Percentiles rank a stretch among this genome's conserved stretches.
Evolutionary conservation across 2,329 filamentous ascomycete genomes (phyloP).

Genomic region (Coleophoma crateriformis): DNA sequence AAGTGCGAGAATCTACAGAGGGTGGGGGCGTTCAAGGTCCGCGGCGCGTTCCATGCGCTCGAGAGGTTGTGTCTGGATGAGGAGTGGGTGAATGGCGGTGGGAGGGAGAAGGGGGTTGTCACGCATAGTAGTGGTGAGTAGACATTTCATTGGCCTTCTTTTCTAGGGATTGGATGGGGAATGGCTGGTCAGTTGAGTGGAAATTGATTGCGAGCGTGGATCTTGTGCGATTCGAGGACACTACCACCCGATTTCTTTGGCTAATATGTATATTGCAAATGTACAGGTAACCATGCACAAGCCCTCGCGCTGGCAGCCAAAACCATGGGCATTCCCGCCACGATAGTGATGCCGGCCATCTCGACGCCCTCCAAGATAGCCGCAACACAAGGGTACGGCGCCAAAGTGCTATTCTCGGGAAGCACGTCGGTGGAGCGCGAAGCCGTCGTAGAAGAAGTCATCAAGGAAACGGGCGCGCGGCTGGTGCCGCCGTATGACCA

Average conservation of each 20-base stretch:
- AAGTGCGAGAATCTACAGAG: conserved; percentile 94
- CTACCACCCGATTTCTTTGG: background rate
- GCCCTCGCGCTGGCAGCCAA: conserved; percentile 81
- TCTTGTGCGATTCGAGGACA: no score
- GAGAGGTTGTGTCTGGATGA: conserved; percentile 58
- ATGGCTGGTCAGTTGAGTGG: no score
- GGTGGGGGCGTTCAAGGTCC: conserved; percentile 86
- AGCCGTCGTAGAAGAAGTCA: conserved; percentile 64
- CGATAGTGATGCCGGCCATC: conserved; percentile 91
- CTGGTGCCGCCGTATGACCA: conserved; percentile 91
- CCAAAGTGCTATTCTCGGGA: conserved; percentile 74
- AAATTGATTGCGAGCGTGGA: no score
- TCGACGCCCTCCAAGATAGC: conserved; percentile 82
- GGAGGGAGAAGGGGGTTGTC: conserved; percentile 65
- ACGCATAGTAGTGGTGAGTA: conserved; percentile 80
- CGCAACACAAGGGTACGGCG: conserved; percentile 73
- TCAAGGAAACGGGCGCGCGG: conserved; percentile 66
- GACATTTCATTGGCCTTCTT: conserved; percentile 5
- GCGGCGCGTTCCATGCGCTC: conserved; percentile 86
- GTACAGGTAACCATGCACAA: conserved; percentile 84
- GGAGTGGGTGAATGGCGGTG: conserved; percentile 54
- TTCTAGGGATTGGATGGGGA: no score
- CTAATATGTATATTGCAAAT: background rate
- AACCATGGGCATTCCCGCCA: conserved; percentile 66
- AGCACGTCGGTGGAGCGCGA: conserved; percentile 77